Evolutionary conservation across 371 early-diverging fungal genomes (phyloP).

Genomic region (Actinomucor elegans): DNA sequence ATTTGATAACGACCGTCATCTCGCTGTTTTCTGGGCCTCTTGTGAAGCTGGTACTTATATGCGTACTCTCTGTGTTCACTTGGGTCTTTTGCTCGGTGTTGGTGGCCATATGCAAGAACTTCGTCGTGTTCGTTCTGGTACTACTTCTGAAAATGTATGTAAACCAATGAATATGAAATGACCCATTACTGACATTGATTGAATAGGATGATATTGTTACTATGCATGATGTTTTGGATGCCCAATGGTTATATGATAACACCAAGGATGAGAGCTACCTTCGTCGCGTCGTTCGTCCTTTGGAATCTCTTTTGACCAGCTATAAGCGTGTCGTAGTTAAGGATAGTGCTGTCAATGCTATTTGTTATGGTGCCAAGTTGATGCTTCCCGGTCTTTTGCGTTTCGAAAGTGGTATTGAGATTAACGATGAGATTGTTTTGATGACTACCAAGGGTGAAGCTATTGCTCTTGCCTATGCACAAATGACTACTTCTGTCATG

Average conservation of each 20-base stretch:
- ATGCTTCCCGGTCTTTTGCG: conserved; percentile 98
- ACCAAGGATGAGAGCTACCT: conserved; percentile 89
- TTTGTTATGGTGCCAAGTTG: conserved; percentile 99
- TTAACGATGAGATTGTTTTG: conserved; percentile 94
- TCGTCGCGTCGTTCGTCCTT: conserved; percentile 94
- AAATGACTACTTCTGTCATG: conserved; percentile 96
- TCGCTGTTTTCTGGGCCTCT: conserved; percentile 97
- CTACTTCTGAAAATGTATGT: conserved; percentile 81
- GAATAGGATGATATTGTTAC: conserved; percentile 91
- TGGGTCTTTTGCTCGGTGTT: conserved; percentile 96
- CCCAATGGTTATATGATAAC: conserved; percentile 97
- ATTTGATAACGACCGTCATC: conserved; percentile 93
- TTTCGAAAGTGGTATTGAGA: conserved; percentile 96
- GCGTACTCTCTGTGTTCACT: conserved; percentile 98
- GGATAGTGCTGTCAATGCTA: conserved; percentile 98
- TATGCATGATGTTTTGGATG: conserved; percentile 99
- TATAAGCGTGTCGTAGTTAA: conserved; percentile 99
- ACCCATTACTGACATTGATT: too few species aligned
- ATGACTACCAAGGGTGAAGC: conserved; percentile 99
- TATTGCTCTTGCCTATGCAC: conserved; percentile 95
- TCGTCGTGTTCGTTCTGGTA: conserved; percentile 97
- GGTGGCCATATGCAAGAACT: conserved; percentile 99
- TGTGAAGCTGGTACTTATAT: conserved; percentile 99
- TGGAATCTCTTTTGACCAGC: conserved; percentile 93
- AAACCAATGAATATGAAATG: too few species aligned